Conservation (phyloP, 1,284 basidiomycete genomes). For the Leccinum pachyderme region DNA sequence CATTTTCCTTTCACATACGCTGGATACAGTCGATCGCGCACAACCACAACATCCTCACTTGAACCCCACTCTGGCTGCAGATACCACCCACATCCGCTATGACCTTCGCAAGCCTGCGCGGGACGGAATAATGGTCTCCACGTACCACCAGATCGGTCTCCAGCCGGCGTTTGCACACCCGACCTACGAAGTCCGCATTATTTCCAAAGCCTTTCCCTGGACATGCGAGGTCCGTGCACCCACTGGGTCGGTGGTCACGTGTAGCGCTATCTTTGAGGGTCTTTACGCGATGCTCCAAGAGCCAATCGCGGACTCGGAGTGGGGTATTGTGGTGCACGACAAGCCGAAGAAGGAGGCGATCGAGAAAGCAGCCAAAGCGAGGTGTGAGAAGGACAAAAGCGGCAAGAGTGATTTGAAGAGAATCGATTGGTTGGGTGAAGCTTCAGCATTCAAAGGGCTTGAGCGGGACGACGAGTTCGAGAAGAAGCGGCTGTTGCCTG, state of each 20-base stretch:
- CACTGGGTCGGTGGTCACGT: conserved; percentile 41
- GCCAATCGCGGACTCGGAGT: conserved; percentile 57
- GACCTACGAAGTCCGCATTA: conserved; percentile 42
- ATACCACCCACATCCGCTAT: conserved; percentile 48
- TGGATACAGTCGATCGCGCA: conserved; percentile 18
- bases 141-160: conserved; percentile 39
- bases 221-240: conserved; percentile 47
- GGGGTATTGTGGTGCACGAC: conserved; percentile 49
- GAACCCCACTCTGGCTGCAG: conserved; percentile 49
- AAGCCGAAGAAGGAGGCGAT: conserved; percentile 40
- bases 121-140: conserved; percentile 41
- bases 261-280: conserved; percentile 51
- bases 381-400: conserved; percentile 27
- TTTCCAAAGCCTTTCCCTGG: conserved; percentile 62
- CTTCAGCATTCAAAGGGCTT: conserved; percentile 55
- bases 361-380: conserved; percentile 37
- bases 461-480: conserved; percentile 54
- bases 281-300: conserved; percentile 48
- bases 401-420: conserved; percentile 40
- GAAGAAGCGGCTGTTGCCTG: conserved; percentile 47
- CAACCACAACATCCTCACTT: conserved; percentile 41
- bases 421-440: conserved; percentile 58
- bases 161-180: conserved; percentile 37
- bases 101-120: conserved; percentile 45
- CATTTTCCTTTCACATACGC: background rate